Conservation (phyloP, 192 early-diverging fungal genomes). For the Coemansia guatemalensis region DNA sequence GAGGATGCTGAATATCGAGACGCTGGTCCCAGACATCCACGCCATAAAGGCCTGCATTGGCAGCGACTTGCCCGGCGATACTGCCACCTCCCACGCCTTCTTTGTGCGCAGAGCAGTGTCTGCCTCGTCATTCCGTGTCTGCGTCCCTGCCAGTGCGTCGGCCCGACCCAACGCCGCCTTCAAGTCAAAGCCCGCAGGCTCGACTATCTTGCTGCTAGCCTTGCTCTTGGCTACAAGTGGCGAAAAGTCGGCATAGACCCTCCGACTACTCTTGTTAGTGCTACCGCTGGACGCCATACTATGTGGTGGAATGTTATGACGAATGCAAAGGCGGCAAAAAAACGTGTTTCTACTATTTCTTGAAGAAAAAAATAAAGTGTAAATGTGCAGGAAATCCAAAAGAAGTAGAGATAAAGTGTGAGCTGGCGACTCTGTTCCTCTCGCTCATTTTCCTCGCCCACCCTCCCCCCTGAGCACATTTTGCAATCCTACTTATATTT, state of each 20-base stretch:
- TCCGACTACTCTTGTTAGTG: constrained; percentile 6
- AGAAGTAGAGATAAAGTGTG: background rate
- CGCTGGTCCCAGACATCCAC: constrained; percentile 95
- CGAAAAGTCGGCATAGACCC: constrained; percentile 45
- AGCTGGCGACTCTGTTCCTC: background rate
- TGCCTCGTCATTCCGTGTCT: constrained; percentile 18
- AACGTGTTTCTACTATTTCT: no score
- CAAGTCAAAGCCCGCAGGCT: constrained; percentile 39
- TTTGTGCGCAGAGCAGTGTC: constrained; percentile 54
- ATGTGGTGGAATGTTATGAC: background rate
- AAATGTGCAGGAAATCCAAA: background rate
- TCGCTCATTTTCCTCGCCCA: background rate
- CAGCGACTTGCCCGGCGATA: constrained; percentile 84
- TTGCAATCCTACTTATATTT: constrained; percentile 5
- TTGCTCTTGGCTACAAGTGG: constrained; percentile 24
- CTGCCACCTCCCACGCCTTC: constrained; percentile 97
- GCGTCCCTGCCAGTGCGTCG: background rate
- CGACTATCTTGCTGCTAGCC: constrained; percentile 7
- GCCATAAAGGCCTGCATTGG: constrained; percentile 99
- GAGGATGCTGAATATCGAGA: constrained; percentile 96
- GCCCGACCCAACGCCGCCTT: constrained; percentile 13
- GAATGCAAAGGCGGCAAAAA: background rate
- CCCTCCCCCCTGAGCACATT: background rate
- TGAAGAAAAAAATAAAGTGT: background rate
- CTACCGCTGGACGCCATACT: background rate